Evolutionary conservation across 805 yeast species (phyloP).

Genomic region (Nakazawaea laoshanensis): DNA sequence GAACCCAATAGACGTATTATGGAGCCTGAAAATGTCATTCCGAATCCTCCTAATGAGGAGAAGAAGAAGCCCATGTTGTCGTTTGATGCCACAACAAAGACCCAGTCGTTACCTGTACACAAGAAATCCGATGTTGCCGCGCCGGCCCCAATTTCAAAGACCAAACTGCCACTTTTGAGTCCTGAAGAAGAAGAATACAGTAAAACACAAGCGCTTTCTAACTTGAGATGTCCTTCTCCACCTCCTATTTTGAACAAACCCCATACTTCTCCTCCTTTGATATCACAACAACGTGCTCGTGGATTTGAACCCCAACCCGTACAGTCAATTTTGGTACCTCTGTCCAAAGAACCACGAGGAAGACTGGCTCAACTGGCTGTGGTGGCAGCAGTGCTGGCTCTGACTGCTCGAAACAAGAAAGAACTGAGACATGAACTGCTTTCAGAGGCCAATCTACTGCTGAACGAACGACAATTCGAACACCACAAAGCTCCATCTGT

Average conservation of each 20-base stretch:
- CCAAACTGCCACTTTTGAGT: background rate
- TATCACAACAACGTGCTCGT: constrained; percentile 20
- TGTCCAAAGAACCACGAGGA: constrained; percentile 15
- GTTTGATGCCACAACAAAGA: constrained; percentile 8
- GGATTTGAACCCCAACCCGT: constrained; percentile 1
- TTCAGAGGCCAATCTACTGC: constrained; percentile 7
- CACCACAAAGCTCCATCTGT: constrained; percentile 55
- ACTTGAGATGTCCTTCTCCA: constrained; percentile 62
- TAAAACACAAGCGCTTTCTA: constrained; percentile 50
- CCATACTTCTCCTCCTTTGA: background rate
- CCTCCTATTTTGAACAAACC: constrained; percentile 44
- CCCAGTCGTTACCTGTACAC: constrained; percentile 3
- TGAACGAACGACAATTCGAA: constrained; percentile 8
- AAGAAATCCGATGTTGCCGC: constrained; percentile 2
- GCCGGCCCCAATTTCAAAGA: constrained; percentile 3
- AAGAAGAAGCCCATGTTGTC: constrained; percentile 5
- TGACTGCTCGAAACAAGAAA: constrained; percentile 23
- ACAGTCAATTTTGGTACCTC: constrained; percentile 1
- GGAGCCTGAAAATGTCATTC: too few species aligned
- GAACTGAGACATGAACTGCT: constrained; percentile 3
- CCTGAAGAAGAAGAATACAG: constrained; percentile 16
- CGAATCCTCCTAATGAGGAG: too few species aligned
- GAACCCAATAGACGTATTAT: too few species aligned
- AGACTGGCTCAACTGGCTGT: constrained; percentile 28
- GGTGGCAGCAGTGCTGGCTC: constrained; percentile 30